Conservation (phyloP, 495 filamentous ascomycete species). For the Physcia stellaris region DNA sequence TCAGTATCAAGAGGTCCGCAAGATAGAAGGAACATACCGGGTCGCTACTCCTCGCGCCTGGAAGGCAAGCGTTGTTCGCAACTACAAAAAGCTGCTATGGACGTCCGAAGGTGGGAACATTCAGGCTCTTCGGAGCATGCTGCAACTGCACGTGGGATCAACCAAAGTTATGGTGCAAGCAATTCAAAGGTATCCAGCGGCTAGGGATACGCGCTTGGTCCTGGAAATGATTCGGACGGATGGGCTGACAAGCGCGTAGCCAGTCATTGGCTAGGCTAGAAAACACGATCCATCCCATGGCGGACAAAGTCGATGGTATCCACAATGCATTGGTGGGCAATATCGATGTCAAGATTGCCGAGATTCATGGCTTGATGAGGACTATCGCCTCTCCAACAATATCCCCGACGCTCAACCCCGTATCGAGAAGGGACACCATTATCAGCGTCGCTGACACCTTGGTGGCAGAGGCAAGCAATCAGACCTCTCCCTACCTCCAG, state of each 20-base stretch:
- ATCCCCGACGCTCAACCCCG: no score
- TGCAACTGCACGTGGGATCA: conserved; percentile 24
- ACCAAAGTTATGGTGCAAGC: conserved; percentile 23
- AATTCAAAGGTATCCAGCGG: conserved; percentile 22
- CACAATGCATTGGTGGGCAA: conserved; percentile 16
- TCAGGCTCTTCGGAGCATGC: conserved; percentile 18
- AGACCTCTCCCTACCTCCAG: no score
- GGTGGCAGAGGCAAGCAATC: no score
- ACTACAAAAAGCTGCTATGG: conserved; percentile 25
- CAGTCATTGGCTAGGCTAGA: conserved; percentile 21
- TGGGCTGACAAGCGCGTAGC: conserved; percentile 2
- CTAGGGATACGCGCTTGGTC: no score
- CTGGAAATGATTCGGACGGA: not conserved
- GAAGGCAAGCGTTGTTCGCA: conserved; percentile 20
- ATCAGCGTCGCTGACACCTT: no score
- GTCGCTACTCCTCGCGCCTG: conserved; percentile 21
- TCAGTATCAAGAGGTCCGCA: conserved; percentile 24
- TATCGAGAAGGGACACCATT: no score
- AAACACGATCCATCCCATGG: conserved; percentile 20
- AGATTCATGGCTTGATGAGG: conserved; percentile 20
- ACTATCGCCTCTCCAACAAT: no score
- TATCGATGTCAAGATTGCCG: conserved; percentile 19
- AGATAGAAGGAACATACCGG: conserved; percentile 16
- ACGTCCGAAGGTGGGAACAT: conserved; percentile 25
- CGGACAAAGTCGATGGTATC: conserved; percentile 20